phyloP scores from a whole-genome alignment of 495 filamentous ascomycete species.

The Penicillium steckii region DNA sequence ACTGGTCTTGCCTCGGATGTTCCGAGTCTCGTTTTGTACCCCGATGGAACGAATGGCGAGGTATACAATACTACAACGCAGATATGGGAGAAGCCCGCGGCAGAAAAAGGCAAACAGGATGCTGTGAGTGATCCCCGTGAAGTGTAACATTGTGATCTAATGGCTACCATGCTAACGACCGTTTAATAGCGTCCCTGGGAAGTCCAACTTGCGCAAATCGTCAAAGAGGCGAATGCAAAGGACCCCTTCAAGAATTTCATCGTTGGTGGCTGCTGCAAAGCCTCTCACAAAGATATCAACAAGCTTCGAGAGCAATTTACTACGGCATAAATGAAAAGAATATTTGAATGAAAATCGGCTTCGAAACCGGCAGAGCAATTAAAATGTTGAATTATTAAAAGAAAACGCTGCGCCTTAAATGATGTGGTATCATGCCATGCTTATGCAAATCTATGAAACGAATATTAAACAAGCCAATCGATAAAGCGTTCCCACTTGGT shows the following conservation, averaged over 20 bases:
- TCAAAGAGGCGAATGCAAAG: slow-evolving; percentile 37
- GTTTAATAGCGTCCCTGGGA: slow-evolving; percentile 48
- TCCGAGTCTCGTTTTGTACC: slow-evolving; percentile 62
- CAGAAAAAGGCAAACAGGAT: slow-evolving; percentile 8
- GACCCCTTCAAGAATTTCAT: slow-evolving; percentile 49
- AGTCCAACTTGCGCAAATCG: slow-evolving; percentile 33
- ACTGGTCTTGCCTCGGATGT: slow-evolving; percentile 22
- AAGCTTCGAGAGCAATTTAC: slow-evolving; percentile 37
- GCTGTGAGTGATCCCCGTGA: slow-evolving; percentile 13
- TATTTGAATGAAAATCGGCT: slow-evolving; percentile 3
- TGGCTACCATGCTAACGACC: no score
- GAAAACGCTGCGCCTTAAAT: neutral
- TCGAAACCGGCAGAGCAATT: slow-evolving; percentile 3
- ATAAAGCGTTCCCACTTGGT: slow-evolving; percentile 27
- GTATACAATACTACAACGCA: slow-evolving; percentile 61
- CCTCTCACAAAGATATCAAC: slow-evolving; percentile 48
- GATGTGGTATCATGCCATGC: neutral
- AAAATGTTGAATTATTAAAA: neutral
- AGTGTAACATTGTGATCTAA: neutral
- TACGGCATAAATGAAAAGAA: neutral
- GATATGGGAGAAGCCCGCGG: slow-evolving; percentile 49
- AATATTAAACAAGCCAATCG: slow-evolving; percentile 27
- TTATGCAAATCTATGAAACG: neutral
- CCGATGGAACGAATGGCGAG: slow-evolving; percentile 66
- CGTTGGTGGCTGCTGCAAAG: slow-evolving; percentile 64